Percentiles rank a stretch among this genome's conserved stretches.
phyloP scores from a whole-genome alignment of 345 rosid genomes.

The Citrus trifoliata region DNA sequence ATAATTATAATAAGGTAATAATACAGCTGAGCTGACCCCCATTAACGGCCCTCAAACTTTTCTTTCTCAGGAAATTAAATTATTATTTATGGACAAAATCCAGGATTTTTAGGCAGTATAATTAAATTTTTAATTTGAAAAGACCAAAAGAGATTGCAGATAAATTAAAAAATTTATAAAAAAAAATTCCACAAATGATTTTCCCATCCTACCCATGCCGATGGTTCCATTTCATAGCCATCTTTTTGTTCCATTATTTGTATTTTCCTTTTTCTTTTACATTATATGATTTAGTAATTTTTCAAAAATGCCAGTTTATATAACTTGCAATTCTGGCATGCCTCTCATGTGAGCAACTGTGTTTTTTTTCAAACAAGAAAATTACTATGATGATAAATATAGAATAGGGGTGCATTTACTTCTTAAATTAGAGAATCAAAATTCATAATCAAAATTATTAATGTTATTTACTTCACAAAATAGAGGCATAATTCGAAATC shows the following conservation, averaged over 20 bases:
- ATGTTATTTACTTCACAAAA: too few species aligned
- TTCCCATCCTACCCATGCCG: background rate
- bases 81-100: background rate
- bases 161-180: too few species aligned
- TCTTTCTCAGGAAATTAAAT: background rate
- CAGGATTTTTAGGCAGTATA: background rate
- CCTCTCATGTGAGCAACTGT: too few species aligned
- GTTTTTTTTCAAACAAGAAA: too few species aligned
- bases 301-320: background rate
- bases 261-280: background rate
- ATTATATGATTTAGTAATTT: background rate
- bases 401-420: too few species aligned
- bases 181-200: background rate
- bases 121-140: background rate
- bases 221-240: background rate
- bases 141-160: background rate
- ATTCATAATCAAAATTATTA: too few species aligned
- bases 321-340: background rate
- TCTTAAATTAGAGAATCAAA: rapidly evolving
- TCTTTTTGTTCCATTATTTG: background rate
- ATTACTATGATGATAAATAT: too few species aligned
- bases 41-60: background rate
- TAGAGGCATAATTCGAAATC: rapidly evolving
- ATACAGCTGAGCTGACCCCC: background rate
- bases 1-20: background rate